Percentiles rank a stretch among this genome's conserved stretches.
phyloP scores from a whole-genome alignment of 139 green algal species.

The Coelastrella sp. region DNA sequence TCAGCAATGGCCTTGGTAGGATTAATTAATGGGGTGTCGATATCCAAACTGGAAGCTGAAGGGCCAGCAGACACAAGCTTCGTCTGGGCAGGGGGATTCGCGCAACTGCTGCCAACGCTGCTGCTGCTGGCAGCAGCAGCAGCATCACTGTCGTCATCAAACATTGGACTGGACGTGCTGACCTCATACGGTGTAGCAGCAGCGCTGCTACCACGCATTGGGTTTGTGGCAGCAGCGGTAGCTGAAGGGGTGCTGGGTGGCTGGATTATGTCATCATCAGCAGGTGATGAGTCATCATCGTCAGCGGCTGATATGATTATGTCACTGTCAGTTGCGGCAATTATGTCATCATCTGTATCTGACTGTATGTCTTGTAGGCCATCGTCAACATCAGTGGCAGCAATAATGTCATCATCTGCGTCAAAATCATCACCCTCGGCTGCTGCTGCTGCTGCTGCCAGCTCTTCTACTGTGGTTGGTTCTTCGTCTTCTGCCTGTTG shows the following conservation, averaged over 20 bases:
- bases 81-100: background rate
- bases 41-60: background rate
- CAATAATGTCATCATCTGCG: background rate
- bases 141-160: no score
- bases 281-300: no score
- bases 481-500: background rate
- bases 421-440: background rate
- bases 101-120: background rate
- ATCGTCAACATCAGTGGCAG: background rate
- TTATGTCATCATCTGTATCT: background rate
- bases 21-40: background rate
- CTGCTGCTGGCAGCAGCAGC: background rate
- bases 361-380: background rate
- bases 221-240: background rate
- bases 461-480: background rate
- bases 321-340: background rate
- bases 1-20: conserved; percentile 1
- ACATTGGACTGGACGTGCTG: background rate
- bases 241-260: background rate
- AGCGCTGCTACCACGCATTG: background rate
- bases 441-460: background rate
- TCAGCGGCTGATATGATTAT: background rate
- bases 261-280: background rate
- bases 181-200: no score
- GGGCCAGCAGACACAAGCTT: conserved; percentile 23